Conservation (phyloP, 345 rosid species). For the Chamaenerion angustifolium region DNA sequence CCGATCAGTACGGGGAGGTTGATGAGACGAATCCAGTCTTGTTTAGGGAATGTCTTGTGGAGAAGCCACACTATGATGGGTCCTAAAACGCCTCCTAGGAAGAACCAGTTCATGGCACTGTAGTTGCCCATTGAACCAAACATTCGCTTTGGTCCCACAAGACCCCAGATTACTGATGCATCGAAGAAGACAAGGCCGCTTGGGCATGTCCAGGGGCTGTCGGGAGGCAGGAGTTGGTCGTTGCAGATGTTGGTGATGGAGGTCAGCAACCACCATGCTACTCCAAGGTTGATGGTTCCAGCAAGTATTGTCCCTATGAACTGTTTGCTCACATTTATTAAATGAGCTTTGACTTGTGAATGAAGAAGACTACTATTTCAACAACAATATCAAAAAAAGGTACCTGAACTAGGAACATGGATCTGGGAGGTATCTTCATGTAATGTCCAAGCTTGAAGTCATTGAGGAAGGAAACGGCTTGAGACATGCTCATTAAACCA, state of each 20-base stretch:
- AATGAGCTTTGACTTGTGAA: too few species aligned
- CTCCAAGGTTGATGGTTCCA: slow-evolving; percentile 62
- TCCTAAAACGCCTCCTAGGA: slow-evolving; percentile 62
- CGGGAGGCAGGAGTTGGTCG: too few species aligned
- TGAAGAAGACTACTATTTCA: too few species aligned
- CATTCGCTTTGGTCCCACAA: slow-evolving; percentile 63
- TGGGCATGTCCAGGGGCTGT: too few species aligned
- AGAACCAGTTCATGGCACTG: slow-evolving; percentile 66
- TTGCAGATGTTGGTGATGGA: slow-evolving; percentile 35
- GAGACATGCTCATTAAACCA: slow-evolving; percentile 86
- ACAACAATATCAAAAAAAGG: slow-evolving; percentile 1
- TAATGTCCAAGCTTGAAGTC: slow-evolving; percentile 92
- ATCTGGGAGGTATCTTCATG: slow-evolving; percentile 92
- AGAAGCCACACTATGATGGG: slow-evolving; percentile 52
- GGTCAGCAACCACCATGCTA: slow-evolving; percentile 70
- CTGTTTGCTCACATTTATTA: slow-evolving; percentile 9
- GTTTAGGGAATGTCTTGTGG: slow-evolving; percentile 59
- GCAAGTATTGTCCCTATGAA: slow-evolving; percentile 79
- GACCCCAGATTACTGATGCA: slow-evolving; percentile 80
- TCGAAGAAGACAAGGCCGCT: slow-evolving; percentile 68
- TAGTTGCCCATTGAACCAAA: slow-evolving; percentile 68
- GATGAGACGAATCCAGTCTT: slow-evolving; percentile 67
- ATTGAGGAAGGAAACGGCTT: slow-evolving; percentile 79
- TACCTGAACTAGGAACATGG: slow-evolving; percentile 91
- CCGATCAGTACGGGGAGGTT: slow-evolving; percentile 82